Base-by-base conservation (phyloP, 306 rosid species). In the Gleditsia sinensis region DNA sequence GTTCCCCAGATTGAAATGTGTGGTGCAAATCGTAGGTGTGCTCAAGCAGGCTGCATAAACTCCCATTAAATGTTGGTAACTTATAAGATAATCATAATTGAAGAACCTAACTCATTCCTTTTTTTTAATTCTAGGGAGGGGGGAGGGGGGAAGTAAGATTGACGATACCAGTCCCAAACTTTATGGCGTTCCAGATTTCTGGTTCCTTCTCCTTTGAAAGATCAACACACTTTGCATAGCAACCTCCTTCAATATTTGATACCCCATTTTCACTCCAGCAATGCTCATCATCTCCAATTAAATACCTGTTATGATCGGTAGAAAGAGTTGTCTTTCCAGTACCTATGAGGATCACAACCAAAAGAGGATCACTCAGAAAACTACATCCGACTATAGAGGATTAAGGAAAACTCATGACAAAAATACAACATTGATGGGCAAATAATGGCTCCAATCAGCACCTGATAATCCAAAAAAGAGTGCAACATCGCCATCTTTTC, bases 391-490 rank as follows among this genome's bases (percentile, higher is more conserved):
- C 17, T 17, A 61, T 10, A 37, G 68, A 19, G 28, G 39, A 34
- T 24, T 46, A 59, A 17, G 11, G 53, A 24, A 60, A 72, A 24
- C 54, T 63, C 55, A 71, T 21, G 21, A 30, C 67, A n/a, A 70
- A 0, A 24, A 32, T 62, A 63, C 62, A 37, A 9, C 67, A 69
- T 23, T 33, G 25, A 42, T 34, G 20, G 58, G 63, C 56, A 75
- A 66, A 28, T 23, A 36, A 78, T 56, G 79, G 10, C 51, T 27
- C 30, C 27, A 49, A 48, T 11, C 46, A 9, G 5, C 77, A 91
- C 97, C 97, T 81, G 97, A 91, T 49, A 91, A 80, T 67, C 96
- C 96, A 50, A 91, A 91, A 88, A 91, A 89, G 75, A 91, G 91
- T 23, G 97, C 97, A 34, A 91, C 97, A 75, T 91, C 90, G 4